Evolutionary conservation across 495 filamentous ascomycete genomes (phyloP).

Genomic region (Cladorrhinum samala): DNA sequence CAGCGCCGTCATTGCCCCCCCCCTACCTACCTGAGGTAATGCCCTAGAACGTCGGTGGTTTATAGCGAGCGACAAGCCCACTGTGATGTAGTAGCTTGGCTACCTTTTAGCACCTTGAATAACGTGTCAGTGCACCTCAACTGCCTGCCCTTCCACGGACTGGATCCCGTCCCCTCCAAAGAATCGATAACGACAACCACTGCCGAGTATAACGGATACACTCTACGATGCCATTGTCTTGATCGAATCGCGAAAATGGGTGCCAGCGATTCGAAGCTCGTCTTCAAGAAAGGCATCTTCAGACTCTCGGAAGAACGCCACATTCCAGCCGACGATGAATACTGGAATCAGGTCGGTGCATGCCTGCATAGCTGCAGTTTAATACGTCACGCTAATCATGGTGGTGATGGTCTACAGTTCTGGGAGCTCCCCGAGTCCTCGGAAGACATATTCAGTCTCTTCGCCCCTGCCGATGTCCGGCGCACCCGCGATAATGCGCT

Average conservation of each 20-base stretch:
- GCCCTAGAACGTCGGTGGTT: no score
- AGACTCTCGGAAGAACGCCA: conserved; percentile 82
- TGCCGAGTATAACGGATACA: neutral
- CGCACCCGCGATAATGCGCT: conserved; percentile 80
- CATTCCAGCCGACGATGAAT: conserved; percentile 82
- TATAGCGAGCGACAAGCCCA: no score
- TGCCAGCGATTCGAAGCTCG: conserved; percentile 97
- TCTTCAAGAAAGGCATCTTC: conserved; percentile 99
- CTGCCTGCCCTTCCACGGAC: no score
- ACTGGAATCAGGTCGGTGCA: conserved; percentile 79
- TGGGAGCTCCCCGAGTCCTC: conserved; percentile 96
- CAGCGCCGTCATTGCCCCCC: neutral
- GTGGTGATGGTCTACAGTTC: conserved; percentile 56
- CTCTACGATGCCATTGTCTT: conserved; percentile 18
- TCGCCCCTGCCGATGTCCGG: conserved; percentile 88
- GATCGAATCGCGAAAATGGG: conserved; percentile 58
- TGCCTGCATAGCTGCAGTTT: neutral
- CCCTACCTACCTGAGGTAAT: conserved; percentile 15
- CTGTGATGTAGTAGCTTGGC: no score
- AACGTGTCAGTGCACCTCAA: no score
- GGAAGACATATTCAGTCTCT: conserved; percentile 95
- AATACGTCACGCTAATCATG: conserved; percentile 3
- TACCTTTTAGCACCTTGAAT: no score
- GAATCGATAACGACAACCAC: no score
- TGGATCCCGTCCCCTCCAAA: no score